Evolutionary conservation across 495 filamentous ascomycete genomes (phyloP), one percentile per base, ranked within the genome.

Genomic region (Parachaetomium inaequale): DNA sequence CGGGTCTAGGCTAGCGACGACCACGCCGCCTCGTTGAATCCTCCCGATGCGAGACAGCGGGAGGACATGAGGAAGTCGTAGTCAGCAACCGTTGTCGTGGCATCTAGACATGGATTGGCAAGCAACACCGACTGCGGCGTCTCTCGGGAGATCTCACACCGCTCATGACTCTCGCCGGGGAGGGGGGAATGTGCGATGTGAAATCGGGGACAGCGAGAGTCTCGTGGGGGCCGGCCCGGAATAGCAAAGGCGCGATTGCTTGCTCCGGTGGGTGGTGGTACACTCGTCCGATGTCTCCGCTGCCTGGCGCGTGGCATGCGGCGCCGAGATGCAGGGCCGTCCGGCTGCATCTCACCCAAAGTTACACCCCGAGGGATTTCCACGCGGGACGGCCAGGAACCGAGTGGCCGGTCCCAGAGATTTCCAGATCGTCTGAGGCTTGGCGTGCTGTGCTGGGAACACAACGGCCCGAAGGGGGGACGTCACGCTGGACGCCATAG

Each of bases 401-500:
- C 57, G 46, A 43, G 46, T 36, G 40, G 14, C n/a, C 31, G 47
- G 25, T 23, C n/a, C 46, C n/a, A 29, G 11, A n/a, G 1, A 23
- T 23, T n/a, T 0, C 17, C 12, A 46, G 29, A 59, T 49, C 12
- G 29, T 23, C 8, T 11, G 47, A 25, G 46, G 34, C 58, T 53
- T 60, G 58, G 58, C 49, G 29, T 19, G 17, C 47, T 11, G 23
- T 26, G 11, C 17, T 40, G 14, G 47, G 12, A 31, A 7, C 46
- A 5, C 10, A 57, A 63, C 53, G 51, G 59, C 34, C 45, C 43
- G 43, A 51, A 57, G 55, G 23, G n/a, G 12, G 19, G 23, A 31
- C 15, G 55, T 57, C 60, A 60, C 58, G 36, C 17, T 42, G 45
- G 54, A 46, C 40, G 10, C 46, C 61, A 63, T 54, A 63, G 61